Conservation (phyloP, 169 alveolate genomes). For the Plasmodium coatneyi region DNA sequence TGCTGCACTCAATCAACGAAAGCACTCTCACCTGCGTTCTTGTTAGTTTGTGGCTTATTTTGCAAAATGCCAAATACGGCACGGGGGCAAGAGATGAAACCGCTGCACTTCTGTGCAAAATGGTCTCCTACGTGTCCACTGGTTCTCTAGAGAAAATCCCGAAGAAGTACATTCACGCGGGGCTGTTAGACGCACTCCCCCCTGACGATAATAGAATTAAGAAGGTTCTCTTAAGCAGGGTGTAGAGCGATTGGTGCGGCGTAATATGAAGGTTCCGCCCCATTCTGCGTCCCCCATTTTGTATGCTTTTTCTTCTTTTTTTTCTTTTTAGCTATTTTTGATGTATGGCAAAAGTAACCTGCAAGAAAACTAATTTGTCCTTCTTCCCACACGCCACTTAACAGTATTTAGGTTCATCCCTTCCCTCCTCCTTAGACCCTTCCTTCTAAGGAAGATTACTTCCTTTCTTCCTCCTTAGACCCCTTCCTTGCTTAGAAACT, state of each 20-base stretch:
- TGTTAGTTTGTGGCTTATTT: constrained; percentile 29
- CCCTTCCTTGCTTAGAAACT: no score
- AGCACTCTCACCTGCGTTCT: constrained; percentile 53
- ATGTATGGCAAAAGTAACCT: no score
- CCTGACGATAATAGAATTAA: constrained; percentile 9
- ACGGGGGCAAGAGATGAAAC: constrained; percentile 31
- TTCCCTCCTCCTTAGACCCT: no score
- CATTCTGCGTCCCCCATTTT: not conserved
- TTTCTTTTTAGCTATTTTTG: not conserved
- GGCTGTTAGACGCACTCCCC: constrained; percentile 8
- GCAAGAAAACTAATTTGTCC: no score
- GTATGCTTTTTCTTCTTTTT: no score
- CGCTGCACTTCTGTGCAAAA: not conserved
- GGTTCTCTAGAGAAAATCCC: constrained; percentile 40
- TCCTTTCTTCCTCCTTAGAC: no score
- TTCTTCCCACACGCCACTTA: no score
- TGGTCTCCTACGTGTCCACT: constrained; percentile 16
- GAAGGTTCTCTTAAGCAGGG: constrained; percentile 28
- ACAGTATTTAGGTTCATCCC: no score
- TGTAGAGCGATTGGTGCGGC: not conserved
- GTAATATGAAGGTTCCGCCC: not conserved
- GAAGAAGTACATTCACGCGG: constrained; percentile 28
- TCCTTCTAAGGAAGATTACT: no score
- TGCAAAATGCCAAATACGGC: constrained; percentile 48
- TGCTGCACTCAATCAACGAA: constrained; percentile 64